Evolutionary conservation across 2,329 filamentous ascomycete species (phyloP).

Genomic region (Diaporthe australafricana): DNA sequence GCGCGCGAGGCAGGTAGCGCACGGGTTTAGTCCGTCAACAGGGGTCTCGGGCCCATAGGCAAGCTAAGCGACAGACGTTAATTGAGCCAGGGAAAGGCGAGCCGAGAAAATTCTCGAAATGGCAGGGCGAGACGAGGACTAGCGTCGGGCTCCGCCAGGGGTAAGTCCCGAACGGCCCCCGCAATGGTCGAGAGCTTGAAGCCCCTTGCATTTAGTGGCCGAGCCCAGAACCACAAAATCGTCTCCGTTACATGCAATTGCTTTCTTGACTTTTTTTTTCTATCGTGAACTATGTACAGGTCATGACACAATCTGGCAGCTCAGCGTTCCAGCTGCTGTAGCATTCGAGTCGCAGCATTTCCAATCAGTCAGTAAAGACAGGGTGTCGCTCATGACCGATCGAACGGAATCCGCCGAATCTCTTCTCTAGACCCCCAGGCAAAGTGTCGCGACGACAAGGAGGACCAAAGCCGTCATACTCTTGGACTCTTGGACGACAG

Average conservation of each 20-base stretch:
- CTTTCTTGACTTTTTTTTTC: not conserved
- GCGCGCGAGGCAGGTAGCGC: slow-evolving; percentile 2
- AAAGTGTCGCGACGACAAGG: slow-evolving; percentile 5
- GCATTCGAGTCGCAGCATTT: not conserved
- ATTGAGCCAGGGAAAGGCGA: not conserved
- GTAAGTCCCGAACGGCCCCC: not conserved
- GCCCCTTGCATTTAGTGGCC: not conserved
- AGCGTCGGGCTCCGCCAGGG: not conserved
- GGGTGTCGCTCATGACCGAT: not conserved
- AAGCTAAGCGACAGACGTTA: not conserved
- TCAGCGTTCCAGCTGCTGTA: not conserved
- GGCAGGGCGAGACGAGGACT: slow-evolving; percentile 18
- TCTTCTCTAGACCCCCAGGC: slow-evolving; percentile 10
- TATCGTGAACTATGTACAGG: slow-evolving; percentile 22
- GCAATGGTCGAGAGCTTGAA: not conserved
- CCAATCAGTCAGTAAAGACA: slow-evolving; percentile 9
- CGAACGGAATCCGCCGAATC: not conserved
- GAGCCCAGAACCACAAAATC: too few relatives aligned
- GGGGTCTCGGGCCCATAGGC: not conserved
- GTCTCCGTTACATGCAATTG: too few relatives aligned
- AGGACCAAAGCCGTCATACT: slow-evolving; percentile 27
- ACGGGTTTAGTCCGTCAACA: not conserved
- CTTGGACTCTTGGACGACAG: slow-evolving; percentile 21
- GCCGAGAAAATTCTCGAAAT: not conserved
- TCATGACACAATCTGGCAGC: not conserved